A percentile compares a stretch with the other conserved stretches of the same genome.
Evolutionary conservation across 768 basidiomycete species (phyloP).

Genomic region (Cystobasidium tubakii): DNA sequence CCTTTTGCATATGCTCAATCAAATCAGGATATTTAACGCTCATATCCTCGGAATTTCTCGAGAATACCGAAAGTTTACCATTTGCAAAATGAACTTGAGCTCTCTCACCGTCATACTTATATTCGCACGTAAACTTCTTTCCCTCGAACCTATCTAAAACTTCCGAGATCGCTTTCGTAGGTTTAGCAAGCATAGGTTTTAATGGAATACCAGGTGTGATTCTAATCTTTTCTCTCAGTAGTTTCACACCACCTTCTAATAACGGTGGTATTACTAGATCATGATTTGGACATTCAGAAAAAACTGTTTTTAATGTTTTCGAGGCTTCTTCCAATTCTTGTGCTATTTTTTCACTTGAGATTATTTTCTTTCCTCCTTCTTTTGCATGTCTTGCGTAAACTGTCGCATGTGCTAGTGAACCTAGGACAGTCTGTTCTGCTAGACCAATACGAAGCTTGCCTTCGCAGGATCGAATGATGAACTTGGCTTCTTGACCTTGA

Average conservation of each 20-base stretch:
- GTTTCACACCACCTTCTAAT: slow-evolving; percentile 67
- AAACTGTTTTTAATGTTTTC: slow-evolving; percentile 76
- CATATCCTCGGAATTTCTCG: slow-evolving; percentile 95
- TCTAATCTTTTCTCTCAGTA: slow-evolving; percentile 69
- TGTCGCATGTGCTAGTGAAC: slow-evolving; percentile 84
- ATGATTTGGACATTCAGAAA: slow-evolving; percentile 89
- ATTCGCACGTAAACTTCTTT: slow-evolving; percentile 94
- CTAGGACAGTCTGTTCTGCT: slow-evolving; percentile 80
- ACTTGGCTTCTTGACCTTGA: slow-evolving; percentile 70
- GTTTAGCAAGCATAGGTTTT: slow-evolving; percentile 98
- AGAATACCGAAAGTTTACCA: slow-evolving; percentile 78
- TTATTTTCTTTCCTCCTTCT: slow-evolving; percentile 54
- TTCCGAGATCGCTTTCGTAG: slow-evolving; percentile 96
- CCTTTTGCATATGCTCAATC: slow-evolving; percentile 83
- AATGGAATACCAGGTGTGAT: slow-evolving; percentile 91
- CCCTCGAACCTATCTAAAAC: slow-evolving; percentile 94
- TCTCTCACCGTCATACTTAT: slow-evolving; percentile 98
- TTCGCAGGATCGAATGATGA: slow-evolving; percentile 88
- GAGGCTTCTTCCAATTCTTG: slow-evolving; percentile 69
- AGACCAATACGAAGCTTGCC: slow-evolving; percentile 96
- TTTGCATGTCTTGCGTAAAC: slow-evolving; percentile 57
- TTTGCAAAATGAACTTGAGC: slow-evolving; percentile 82
- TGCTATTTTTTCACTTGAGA: slow-evolving; percentile 69
- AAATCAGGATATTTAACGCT: slow-evolving; percentile 98
- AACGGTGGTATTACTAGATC: slow-evolving; percentile 87